Base-by-base conservation (phyloP, 148 eudicot species). In the Dysphania ambrosioides region DNA sequence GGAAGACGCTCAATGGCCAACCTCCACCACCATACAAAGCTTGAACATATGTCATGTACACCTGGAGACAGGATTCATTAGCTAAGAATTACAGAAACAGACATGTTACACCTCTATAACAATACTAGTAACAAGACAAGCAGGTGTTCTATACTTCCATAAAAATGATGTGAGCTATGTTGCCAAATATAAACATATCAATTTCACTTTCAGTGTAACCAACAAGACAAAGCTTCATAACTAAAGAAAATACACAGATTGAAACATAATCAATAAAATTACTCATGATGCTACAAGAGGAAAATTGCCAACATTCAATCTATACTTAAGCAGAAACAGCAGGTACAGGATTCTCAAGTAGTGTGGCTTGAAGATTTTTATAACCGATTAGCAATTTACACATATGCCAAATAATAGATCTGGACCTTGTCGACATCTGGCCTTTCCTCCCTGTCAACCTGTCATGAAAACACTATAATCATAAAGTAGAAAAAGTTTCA, bases 401-500 rank as follows among this genome's bases (percentile, higher is more conserved):
- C 19, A 15, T 41, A 34, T 27, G 4, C 57, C 26, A 30, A 40
- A 19, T n/a, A 77, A 6, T 18, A n/a, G 27, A 15, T 57, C 27
- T 72, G 69, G 85, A 92, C 98, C 96, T 95, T 95, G 73, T 95
- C 98, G 64, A 95, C 97, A 86, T 95, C 98, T 41, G 98, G 98
- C 13, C 98, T 81, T 80, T 95, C 98, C 79, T 95, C 98, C 71
- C 98, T 76, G 78, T 95, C 98, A 76, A 95, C 98, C 98, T 94
- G 88, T 77, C 75, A 77, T 21, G 57, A 34, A 73, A 13, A 77
- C 53, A n/a, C 49, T 12, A 23, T 76, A 34, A 75, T 64, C 47
- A 42, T 21, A 26, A 66, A 35, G 47, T 4, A 26, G 9, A 57
- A 60, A 41, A 27, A 21, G 2, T 53, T n/a, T 24, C 26, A n/a